Percentiles rank a stretch among this genome's conserved stretches.
Conservation (phyloP, 169 alveolate species). For the Eimeria falciformis region DNA sequence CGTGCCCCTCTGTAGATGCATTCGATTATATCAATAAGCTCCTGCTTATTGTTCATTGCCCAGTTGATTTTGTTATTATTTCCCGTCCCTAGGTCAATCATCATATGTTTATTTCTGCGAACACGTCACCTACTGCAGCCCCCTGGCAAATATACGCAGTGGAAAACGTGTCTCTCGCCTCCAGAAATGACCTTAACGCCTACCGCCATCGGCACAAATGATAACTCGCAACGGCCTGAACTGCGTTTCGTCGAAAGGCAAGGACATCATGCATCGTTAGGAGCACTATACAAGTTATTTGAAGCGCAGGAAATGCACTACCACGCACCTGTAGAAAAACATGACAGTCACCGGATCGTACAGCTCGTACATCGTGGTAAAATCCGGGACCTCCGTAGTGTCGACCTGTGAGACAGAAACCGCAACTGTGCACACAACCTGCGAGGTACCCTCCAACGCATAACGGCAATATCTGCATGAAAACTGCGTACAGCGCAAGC, state of each 20-base stretch:
- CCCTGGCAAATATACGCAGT: no score
- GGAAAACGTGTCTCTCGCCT: no score
- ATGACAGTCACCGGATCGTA: constrained; percentile 98
- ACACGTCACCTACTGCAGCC: no score
- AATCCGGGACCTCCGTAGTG: constrained; percentile 98
- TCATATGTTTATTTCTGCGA: constrained; percentile 97
- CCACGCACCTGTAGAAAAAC: constrained; percentile 95
- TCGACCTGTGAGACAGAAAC: constrained; percentile 87
- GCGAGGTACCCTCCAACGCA: not conserved
- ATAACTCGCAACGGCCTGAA: no score
- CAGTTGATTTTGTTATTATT: constrained; percentile 98
- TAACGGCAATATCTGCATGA: not conserved
- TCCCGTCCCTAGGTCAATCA: constrained; percentile 99
- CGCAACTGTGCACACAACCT: not conserved
- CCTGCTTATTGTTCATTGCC: constrained; percentile 98
- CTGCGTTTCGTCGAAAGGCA: no score
- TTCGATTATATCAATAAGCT: constrained; percentile 98
- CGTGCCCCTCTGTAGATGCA: constrained; percentile 98
- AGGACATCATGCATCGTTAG: no score
- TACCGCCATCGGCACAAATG: no score
- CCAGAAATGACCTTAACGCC: no score
- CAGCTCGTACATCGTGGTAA: constrained; percentile 98
- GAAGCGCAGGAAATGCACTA: constrained; percentile 82
- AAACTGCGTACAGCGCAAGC: not conserved
- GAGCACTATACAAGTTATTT: constrained; percentile 98